Evolutionary conservation across 2,329 filamentous ascomycete genomes (phyloP).

Genomic region (Coleophoma cylindrospora): DNA sequence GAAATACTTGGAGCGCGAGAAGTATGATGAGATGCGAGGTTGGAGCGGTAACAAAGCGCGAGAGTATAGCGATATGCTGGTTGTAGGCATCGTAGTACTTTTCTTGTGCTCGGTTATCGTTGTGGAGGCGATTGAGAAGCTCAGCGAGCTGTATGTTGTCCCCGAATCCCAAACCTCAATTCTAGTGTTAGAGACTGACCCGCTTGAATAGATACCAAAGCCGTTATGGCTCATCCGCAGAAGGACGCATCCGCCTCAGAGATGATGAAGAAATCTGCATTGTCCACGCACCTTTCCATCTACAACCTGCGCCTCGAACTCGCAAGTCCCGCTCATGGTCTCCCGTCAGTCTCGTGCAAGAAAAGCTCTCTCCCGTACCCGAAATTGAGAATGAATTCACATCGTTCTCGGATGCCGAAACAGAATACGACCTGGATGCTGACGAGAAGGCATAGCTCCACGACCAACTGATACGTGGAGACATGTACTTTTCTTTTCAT

Average conservation of each 20-base stretch:
- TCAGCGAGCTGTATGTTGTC: slow-evolving; percentile 13
- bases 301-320: slow-evolving; percentile 8
- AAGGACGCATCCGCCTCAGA: slow-evolving; percentile 16
- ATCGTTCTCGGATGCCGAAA: no score
- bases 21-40: no score
- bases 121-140: slow-evolving; percentile 16
- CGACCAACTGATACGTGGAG: no score
- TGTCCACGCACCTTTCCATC: slow-evolving; percentile 9
- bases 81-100: slow-evolving; percentile 22
- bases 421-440: no score
- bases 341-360: no score
- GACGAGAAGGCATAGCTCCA: no score
- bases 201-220: not conserved
- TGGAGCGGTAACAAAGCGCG: slow-evolving; percentile 4
- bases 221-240: not conserved
- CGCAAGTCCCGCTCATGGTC: not conserved
- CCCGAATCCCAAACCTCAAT: not conserved
- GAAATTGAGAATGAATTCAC: no score
- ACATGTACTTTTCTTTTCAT: no score
- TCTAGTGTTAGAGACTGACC: slow-evolving; percentile 1
- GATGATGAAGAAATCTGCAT: slow-evolving; percentile 15
- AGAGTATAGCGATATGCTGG: slow-evolving; percentile 20
- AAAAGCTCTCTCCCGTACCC: no score
- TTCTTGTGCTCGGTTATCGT: slow-evolving; percentile 19
- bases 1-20: no score